Evolutionary conservation across 371 early-diverging fungal genomes (phyloP).

Genomic region (Actinomortierella wolfii): DNA sequence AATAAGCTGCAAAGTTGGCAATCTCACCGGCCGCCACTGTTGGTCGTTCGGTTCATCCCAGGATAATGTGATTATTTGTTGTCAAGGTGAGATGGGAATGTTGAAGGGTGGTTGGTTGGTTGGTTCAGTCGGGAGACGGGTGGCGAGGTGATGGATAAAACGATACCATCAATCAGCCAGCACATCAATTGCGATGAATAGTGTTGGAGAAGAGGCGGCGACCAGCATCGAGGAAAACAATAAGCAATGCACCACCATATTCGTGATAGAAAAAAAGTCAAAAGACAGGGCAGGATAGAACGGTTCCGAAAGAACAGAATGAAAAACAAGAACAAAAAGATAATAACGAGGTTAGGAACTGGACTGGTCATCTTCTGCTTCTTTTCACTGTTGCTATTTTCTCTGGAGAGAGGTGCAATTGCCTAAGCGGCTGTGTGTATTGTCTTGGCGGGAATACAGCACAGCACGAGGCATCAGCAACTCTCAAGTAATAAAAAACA

Average conservation of each 20-base stretch:
- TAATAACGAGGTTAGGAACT: background rate
- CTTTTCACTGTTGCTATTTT: background rate
- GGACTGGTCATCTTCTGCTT: background rate
- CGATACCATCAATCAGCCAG: no score
- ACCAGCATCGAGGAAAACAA: background rate
- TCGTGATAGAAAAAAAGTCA: background rate
- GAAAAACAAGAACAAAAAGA: constrained; percentile 3
- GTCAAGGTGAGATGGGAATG: no score
- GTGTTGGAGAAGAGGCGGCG: background rate
- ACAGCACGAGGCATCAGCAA: no score
- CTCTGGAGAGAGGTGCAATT: background rate
- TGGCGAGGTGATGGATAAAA: constrained; percentile 1
- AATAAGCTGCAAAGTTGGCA: constrained; percentile 91
- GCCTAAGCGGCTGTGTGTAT: background rate
- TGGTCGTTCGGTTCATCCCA: background rate
- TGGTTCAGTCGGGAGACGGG: no score
- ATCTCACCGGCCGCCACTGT: constrained; percentile 90
- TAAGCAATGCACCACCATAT: no score
- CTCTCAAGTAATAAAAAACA: constrained; percentile 11
- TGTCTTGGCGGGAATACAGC: background rate
- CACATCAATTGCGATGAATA: constrained; percentile 2
- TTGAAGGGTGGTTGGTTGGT: background rate
- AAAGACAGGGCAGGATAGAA: no score
- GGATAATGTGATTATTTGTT: no score
- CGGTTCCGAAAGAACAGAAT: background rate